phyloP scores from a whole-genome alignment of 1,284 basidiomycete genomes.

The Sporisorium scitamineum region DNA sequence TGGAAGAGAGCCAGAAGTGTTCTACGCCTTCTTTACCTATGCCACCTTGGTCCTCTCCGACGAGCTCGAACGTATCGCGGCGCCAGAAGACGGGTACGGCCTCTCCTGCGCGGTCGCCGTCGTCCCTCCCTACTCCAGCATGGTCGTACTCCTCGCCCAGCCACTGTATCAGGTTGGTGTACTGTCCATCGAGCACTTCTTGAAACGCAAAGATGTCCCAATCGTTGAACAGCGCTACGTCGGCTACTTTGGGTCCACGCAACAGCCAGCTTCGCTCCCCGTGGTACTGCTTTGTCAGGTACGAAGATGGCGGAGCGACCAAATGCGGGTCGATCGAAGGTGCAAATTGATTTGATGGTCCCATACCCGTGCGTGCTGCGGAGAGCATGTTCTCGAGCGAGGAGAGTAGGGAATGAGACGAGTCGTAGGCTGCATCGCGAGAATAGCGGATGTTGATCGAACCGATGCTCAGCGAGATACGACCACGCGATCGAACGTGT shows the following conservation, averaged over 20 bases:
- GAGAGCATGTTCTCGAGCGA: constrained; percentile 13
- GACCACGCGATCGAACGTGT: constrained; percentile 3
- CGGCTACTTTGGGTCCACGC: constrained; percentile 41
- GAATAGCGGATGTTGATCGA: constrained; percentile 53
- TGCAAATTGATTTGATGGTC: neutral
- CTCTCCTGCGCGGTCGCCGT: constrained; percentile 45
- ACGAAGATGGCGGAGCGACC: constrained; percentile 9
- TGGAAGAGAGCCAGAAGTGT: constrained; percentile 57
- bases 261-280: constrained; percentile 49
- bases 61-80: constrained; percentile 35
- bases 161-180: constrained; percentile 21
- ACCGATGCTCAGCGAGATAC: constrained; percentile 31
- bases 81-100: constrained; percentile 57
- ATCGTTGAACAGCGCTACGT: constrained; percentile 44
- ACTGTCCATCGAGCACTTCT: constrained; percentile 54
- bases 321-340: neutral
- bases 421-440: constrained; percentile 30
- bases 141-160: constrained; percentile 45
- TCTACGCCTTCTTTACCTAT: constrained; percentile 46
- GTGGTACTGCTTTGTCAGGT: constrained; percentile 31
- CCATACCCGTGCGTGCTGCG: constrained; percentile 7
- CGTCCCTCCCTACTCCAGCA: constrained; percentile 50
- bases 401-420: constrained; percentile 8
- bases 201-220: constrained; percentile 58
- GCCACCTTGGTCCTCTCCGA: constrained; percentile 35